A percentile compares a stretch with the other conserved stretches of the same genome.
These are phyloP conservation scores for Cystobasidium tubakii DNA, from an alignment of 768 basidiomycete species.

Conservation along the genomic window DNA sequence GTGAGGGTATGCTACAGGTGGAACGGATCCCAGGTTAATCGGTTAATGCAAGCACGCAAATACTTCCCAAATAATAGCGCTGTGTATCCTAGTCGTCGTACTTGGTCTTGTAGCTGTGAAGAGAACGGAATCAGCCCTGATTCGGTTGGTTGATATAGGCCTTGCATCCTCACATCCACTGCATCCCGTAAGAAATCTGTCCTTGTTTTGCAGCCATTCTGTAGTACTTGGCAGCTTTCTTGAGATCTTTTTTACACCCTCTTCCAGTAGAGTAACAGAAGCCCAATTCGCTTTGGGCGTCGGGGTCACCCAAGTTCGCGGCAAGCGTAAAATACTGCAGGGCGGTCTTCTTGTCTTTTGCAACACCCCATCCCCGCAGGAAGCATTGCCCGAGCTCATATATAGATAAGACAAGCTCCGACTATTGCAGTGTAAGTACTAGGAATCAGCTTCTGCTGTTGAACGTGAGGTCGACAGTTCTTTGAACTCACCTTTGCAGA, in stretches of 20 bases:
- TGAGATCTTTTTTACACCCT: constrained; percentile 81
- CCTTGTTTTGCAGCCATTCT: constrained; percentile 61
- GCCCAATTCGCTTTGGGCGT: constrained; percentile 78
- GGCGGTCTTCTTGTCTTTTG: constrained; percentile 77
- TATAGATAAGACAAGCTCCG: constrained; percentile 77
- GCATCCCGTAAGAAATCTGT: constrained; percentile 24
- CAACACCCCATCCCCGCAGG: constrained; percentile 83
- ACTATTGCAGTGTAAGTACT: constrained; percentile 55
- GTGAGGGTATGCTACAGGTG: too few relatives aligned
- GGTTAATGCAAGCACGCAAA: too few relatives aligned
- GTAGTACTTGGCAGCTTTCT: constrained; percentile 83
- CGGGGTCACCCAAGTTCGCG: constrained; percentile 73
- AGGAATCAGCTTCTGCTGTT: too few relatives aligned
- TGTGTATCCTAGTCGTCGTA: constrained; percentile 15
- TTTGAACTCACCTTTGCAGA: constrained; percentile 58
- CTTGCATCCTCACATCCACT: constrained; percentile 34
- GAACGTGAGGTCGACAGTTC: too few relatives aligned
- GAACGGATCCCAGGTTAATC: too few relatives aligned
- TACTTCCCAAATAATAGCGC: background rate
- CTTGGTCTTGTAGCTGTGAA: constrained; percentile 24
- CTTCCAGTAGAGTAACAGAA: constrained; percentile 80
- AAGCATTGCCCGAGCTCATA: constrained; percentile 91
- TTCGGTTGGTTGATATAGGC: background rate
- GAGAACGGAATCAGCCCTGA: background rate
- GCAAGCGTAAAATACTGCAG: constrained; percentile 68